Conservation (phyloP, 257 asterid species). For the Solanum clarkiae region DNA sequence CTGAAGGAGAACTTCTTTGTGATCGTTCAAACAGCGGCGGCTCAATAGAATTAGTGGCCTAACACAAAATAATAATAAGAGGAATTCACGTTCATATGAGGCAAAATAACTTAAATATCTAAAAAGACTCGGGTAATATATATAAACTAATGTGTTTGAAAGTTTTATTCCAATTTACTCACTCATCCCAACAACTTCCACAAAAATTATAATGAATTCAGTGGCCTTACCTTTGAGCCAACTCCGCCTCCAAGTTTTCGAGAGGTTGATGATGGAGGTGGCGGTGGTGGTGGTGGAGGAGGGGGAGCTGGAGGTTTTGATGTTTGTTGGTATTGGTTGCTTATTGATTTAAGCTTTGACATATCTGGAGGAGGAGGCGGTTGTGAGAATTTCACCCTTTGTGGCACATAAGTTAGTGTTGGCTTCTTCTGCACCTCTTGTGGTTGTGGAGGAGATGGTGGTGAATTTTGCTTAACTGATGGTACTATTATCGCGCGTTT, state of each 20-base stretch:
- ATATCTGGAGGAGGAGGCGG: constrained; percentile 91
- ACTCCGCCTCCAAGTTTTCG: constrained; percentile 6
- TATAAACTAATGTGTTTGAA: not conserved
- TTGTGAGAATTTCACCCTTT: constrained; percentile 51
- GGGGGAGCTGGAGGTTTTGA: constrained; percentile 21
- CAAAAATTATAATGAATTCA: not conserved
- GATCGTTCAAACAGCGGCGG: not conserved
- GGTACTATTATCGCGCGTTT: constrained; percentile 60
- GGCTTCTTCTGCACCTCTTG: constrained; percentile 16
- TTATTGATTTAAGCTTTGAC: constrained; percentile 45
- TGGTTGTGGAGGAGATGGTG: not conserved
- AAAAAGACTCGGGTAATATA: not conserved
- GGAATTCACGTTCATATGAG: not conserved
- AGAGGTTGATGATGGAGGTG: constrained; percentile 14
- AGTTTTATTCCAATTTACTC: not conserved
- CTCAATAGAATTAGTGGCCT: not conserved
- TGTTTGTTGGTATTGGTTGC: constrained; percentile 25
- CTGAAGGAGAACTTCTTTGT: constrained; percentile 7
- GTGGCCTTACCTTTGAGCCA: not conserved
- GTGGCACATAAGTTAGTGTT: constrained; percentile 31
- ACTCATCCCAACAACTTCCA: not conserved
- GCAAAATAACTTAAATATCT: not conserved
- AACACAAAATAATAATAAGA: not conserved
- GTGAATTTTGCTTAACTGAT: constrained; percentile 38
- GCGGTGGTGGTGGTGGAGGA: constrained; percentile 25